Conservation (phyloP, 495 filamentous ascomycete genomes). For the Pseudevernia furfuracea region DNA sequence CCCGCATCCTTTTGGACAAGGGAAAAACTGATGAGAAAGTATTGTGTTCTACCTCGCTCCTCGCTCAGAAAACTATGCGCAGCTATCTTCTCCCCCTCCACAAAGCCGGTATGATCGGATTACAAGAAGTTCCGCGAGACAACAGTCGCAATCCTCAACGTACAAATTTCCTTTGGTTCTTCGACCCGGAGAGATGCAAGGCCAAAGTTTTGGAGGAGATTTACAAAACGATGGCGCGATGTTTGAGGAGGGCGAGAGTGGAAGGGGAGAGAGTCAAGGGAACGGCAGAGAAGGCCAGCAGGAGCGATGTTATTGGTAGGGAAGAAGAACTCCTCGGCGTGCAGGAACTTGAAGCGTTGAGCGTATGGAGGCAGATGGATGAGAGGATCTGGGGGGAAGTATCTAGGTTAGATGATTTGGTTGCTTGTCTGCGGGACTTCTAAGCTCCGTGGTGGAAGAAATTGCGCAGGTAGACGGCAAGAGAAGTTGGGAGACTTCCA, state of each 20-base stretch:
- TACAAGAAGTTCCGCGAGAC: conserved; percentile 89
- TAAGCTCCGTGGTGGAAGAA: conserved; percentile 30
- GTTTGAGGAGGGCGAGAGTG: conserved; percentile 64
- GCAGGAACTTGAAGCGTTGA: conserved; percentile 57
- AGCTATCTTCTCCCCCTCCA: conserved; percentile 75
- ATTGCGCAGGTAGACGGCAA: not conserved
- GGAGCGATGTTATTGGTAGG: conserved; percentile 72
- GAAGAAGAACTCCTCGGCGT: conserved; percentile 68
- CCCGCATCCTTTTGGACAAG: conserved; percentile 72
- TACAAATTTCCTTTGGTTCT: conserved; percentile 85
- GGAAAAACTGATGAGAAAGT: conserved; percentile 90
- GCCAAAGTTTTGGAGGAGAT: conserved; percentile 61
- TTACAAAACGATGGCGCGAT: conserved; percentile 85
- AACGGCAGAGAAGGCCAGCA: conserved; percentile 66
- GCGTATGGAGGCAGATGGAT: conserved; percentile 63
- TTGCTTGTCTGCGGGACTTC: conserved; percentile 77
- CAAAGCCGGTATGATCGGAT: conserved; percentile 69
- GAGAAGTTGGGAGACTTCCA: not conserved
- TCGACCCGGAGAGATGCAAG: conserved; percentile 62
- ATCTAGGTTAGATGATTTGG: conserved; percentile 70
- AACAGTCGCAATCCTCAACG: conserved; percentile 61
- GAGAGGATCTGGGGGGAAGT: conserved; percentile 69
- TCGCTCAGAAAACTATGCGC: conserved; percentile 73
- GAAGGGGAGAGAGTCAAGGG: conserved; percentile 59
- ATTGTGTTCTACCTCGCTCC: conserved; percentile 61